Conservation (phyloP, 257 asterid genomes). For the Rauvolfia tetraphylla region DNA sequence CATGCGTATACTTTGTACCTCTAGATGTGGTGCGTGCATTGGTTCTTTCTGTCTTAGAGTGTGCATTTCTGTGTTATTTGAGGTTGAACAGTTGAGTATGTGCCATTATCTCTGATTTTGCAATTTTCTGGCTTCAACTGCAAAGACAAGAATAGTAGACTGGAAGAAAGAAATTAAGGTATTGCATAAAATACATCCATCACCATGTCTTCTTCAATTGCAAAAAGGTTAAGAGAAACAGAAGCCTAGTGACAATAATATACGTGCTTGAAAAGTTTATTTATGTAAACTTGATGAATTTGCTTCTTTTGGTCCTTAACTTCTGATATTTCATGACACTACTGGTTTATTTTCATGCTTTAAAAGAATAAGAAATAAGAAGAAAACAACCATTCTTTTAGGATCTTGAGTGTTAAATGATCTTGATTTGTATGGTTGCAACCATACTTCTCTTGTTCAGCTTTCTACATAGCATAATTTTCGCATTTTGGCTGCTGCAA, state of each 20-base stretch:
- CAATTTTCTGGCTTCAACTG: background rate
- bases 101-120: background rate
- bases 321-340: background rate
- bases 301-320: background rate
- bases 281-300: background rate
- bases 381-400: background rate
- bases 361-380: background rate
- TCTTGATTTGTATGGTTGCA: background rate
- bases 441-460: background rate
- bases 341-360: background rate
- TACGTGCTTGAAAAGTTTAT: background rate
- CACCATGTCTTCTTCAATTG: background rate
- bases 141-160: background rate
- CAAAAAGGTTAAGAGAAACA: background rate
- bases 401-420: background rate
- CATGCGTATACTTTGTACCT: conserved; percentile 84
- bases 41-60: conserved; percentile 12
- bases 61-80: background rate
- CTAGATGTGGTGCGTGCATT: conserved; percentile 75
- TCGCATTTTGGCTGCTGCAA: background rate
- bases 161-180: background rate
- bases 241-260: too few species aligned
- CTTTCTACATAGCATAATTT: background rate
- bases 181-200: background rate
- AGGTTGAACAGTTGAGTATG: background rate